Percentiles rank a stretch among this genome's conserved stretches.
Evolutionary conservation across 306 rosid species (phyloP).

Genomic region (Fagus crenata): DNA sequence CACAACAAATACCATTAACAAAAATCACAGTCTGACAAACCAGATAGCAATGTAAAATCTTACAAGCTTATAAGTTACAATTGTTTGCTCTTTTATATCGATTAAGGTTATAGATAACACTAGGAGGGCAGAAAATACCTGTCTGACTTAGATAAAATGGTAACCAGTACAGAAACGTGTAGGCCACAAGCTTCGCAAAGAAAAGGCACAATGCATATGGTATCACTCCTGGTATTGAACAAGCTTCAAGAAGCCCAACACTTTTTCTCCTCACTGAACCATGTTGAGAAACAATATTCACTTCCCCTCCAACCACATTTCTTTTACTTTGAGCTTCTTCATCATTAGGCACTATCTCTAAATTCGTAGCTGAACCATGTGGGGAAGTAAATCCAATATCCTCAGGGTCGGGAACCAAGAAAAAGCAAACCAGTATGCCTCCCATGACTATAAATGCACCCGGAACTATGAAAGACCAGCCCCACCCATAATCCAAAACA

Average conservation of each 20-base stretch:
- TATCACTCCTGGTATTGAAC: constrained; percentile 75
- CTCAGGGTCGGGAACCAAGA: constrained; percentile 70
- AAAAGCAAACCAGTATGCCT: constrained; percentile 58
- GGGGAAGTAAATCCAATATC: constrained; percentile 48
- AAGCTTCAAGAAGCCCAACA: constrained; percentile 67
- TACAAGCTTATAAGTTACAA: background rate
- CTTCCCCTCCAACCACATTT: constrained; percentile 12
- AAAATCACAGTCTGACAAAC: background rate
- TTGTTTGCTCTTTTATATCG: background rate
- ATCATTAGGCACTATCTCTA: constrained; percentile 21
- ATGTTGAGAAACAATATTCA: background rate
- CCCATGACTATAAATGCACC: constrained; percentile 52
- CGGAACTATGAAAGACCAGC: constrained; percentile 72
- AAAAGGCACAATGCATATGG: constrained; percentile 78
- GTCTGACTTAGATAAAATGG: constrained; percentile 81
- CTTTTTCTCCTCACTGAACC: constrained; percentile 45
- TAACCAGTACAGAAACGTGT: constrained; percentile 76
- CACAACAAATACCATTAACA: background rate
- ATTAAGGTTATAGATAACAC: background rate
- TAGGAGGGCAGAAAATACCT: constrained; percentile 40
- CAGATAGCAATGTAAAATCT: background rate
- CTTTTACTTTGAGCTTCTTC: constrained; percentile 44
- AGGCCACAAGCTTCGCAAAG: constrained; percentile 89
- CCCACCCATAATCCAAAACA: constrained; percentile 85
- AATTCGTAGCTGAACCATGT: constrained; percentile 33